These are phyloP conservation scores for Xylaria cubensis DNA, from an alignment of 495 filamentous ascomycete species.

Conservation along the genomic window DNA sequence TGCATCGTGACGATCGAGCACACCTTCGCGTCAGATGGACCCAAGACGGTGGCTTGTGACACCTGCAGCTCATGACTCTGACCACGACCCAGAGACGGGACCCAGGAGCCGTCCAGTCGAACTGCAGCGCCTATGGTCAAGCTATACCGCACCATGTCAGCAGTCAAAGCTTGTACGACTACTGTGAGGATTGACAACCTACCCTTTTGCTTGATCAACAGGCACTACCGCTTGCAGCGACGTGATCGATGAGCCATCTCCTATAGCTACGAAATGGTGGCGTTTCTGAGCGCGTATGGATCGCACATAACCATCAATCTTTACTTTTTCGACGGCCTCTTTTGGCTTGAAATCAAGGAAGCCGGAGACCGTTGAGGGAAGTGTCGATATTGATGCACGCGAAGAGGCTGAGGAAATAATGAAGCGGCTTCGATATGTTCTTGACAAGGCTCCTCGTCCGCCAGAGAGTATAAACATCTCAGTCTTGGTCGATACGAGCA, in stretches of 20 bases:
- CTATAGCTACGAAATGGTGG: constrained; percentile 80
- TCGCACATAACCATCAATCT: constrained; percentile 79
- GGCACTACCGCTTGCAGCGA: constrained; percentile 83
- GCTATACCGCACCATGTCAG: constrained; percentile 54
- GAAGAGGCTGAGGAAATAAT: constrained; percentile 2
- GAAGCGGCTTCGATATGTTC: constrained; percentile 15
- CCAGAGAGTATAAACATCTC: constrained; percentile 22
- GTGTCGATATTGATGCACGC: constrained; percentile 35
- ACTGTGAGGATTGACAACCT: constrained; percentile 47
- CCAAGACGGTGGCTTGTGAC: constrained; percentile 70
- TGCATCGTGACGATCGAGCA: constrained; percentile 34
- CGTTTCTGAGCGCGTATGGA: constrained; percentile 87
- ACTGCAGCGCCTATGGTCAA: constrained; percentile 82
- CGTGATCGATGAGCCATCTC: constrained; percentile 83
- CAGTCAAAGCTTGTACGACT: constrained; percentile 27
- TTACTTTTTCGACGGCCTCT: constrained; percentile 43
- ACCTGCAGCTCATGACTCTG: constrained; percentile 85
- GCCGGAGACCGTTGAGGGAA: constrained; percentile 27
- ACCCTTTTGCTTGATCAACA: constrained; percentile 79
- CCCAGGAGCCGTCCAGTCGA: constrained; percentile 79
- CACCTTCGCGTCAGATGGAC: constrained; percentile 79
- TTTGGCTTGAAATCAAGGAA: constrained; percentile 40
- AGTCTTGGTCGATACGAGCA: not conserved
- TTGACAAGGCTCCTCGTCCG: constrained; percentile 10
- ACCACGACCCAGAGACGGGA: constrained; percentile 69